Evolutionary conservation across 495 filamentous ascomycete species (phyloP).

Genomic region (Tuber umbilicatum): DNA sequence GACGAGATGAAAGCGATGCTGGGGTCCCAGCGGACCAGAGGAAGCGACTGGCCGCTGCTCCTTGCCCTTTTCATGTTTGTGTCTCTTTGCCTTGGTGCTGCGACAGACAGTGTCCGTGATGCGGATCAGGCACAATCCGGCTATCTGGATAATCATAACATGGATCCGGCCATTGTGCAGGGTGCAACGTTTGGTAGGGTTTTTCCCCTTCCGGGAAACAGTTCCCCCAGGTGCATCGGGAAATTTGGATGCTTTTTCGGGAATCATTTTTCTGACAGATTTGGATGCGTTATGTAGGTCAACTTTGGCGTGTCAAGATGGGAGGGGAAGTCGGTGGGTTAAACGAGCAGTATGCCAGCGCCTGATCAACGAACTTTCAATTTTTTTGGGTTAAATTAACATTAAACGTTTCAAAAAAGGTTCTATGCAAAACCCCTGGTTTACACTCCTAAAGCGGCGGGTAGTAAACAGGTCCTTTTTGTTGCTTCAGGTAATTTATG

Average conservation of each 20-base stretch:
- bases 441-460: conserved; percentile 42
- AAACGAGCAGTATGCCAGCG: conserved; percentile 16
- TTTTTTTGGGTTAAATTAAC: not conserved
- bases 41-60: not conserved
- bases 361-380: conserved; percentile 1
- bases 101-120: conserved; percentile 45
- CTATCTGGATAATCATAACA: conserved; percentile 48
- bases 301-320: conserved; percentile 34
- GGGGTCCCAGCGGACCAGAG: not conserved
- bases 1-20: not conserved
- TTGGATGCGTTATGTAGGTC: conserved; percentile 8
- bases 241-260: conserved; percentile 36
- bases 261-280: conserved; percentile 20
- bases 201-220: not conserved
- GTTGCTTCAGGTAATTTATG: conserved; percentile 42
- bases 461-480: conserved; percentile 44
- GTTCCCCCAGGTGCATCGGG: not conserved
- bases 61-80: conserved; percentile 8
- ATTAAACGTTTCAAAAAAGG: conserved; percentile 17
- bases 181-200: conserved; percentile 40
- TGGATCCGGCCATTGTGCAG: conserved; percentile 45
- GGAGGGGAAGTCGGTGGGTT: conserved; percentile 4
- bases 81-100: conserved; percentile 23
- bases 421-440: conserved; percentile 47
- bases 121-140: conserved; percentile 46